phyloP scores from a whole-genome alignment of 805 yeast genomes.

The Saccharomycodes ludwigii region DNA sequence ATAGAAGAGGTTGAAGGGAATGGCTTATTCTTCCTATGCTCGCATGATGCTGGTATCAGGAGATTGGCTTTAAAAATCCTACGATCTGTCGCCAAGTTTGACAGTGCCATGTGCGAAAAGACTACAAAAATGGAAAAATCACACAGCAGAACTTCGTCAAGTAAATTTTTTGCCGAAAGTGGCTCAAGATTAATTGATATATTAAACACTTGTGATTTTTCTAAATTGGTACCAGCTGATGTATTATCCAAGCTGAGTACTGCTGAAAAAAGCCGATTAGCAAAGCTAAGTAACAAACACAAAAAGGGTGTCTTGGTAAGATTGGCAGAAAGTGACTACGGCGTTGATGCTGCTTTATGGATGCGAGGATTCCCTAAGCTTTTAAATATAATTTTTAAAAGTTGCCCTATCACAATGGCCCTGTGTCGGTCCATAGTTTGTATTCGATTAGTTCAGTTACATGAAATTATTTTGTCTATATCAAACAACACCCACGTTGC shows the following conservation, averaged over 20 bases:
- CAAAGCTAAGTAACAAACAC: conserved; percentile 44
- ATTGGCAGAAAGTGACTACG: conserved; percentile 83
- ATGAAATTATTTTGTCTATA: conserved; percentile 49
- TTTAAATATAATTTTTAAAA: conserved; percentile 56
- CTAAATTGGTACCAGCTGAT: conserved; percentile 43
- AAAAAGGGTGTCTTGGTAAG: conserved; percentile 58
- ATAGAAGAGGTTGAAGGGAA: conserved; percentile 95
- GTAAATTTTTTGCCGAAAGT: conserved; percentile 63
- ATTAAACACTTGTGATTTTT: conserved; percentile 56
- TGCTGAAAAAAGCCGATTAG: conserved; percentile 65
- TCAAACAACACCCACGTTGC: conserved; percentile 33
- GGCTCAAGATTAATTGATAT: conserved; percentile 70
- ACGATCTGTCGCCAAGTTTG: conserved; percentile 74
- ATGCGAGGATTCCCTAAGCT: conserved; percentile 73
- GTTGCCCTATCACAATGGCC: conserved; percentile 89
- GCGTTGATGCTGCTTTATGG: conserved; percentile 96
- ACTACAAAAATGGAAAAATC: conserved; percentile 16
- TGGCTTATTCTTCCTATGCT: conserved; percentile 81
- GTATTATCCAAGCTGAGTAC: conserved; percentile 40
- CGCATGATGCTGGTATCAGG: conserved; percentile 70
- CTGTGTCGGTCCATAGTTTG: conserved; percentile 86
- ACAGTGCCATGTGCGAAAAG: conserved; percentile 58
- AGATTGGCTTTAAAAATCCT: conserved; percentile 65
- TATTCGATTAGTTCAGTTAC: conserved; percentile 74
- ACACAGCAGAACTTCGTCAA: conserved; percentile 45